Base-by-base conservation (phyloP, 805 yeast genomes). In the Sungouiella blattae region DNA sequence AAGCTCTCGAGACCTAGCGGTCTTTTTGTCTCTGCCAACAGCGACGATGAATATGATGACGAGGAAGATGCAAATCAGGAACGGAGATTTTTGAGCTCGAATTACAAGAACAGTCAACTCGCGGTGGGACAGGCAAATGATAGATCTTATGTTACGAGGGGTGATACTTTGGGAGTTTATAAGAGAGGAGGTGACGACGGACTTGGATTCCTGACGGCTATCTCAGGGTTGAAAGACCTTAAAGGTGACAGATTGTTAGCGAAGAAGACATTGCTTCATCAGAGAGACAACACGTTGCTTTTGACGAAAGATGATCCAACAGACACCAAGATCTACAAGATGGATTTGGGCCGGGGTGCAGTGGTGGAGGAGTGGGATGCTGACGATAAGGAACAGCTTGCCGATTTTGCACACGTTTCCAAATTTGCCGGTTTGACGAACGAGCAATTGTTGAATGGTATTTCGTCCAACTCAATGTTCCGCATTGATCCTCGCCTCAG, bases 331-430 rank as follows among this genome's bases (percentile, higher is more conserved):
- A 55, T 88, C 31, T 85, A 72, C 61, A 75, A 77, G 46, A 75
- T 87, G 87, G 96, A 88, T 62, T 59, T 88, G 32, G 83, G 76
- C 52, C 71, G 78, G 38, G 96, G 96, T 11, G 68, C 80, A 51
- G 72, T 88, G 35, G 83, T 88, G n/a, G 96, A 88, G 54, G 93
- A 86, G 53, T 88, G 95, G 93, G 62, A 71, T 23, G 68, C 83
- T 14, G 50, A 55, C 15, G 69, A 67, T 17, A 28, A 32, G 14
- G 72, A 73, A 34, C 43, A 69, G 6, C 67, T 78, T 13, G 66
- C 80, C 18, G 68, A 73, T 20, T 80, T 78, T 55, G 83, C 82
- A 2, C 89, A 95, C 4, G 68, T 77, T n/a, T 59, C 71, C 33
- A 87, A 87, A 58, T 83, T 80, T 49, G 76, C 86, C 25, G 94